These are phyloP conservation scores for Aspergillus japonicus DNA, from an alignment of 2,329 filamentous ascomycete species.

Conservation along the genomic window DNA sequence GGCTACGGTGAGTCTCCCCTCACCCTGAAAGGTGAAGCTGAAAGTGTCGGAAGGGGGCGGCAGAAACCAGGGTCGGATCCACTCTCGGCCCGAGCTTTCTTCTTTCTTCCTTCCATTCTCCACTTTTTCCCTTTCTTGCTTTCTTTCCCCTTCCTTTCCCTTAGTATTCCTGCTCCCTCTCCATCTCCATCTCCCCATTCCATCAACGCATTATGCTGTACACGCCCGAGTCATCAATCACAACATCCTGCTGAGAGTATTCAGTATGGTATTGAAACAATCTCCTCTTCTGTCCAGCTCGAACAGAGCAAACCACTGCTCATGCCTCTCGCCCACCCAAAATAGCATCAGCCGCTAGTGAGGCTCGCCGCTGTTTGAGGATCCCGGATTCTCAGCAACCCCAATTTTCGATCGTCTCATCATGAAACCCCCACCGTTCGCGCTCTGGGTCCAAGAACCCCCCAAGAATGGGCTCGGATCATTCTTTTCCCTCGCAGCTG, in stretches of 20 bases:
- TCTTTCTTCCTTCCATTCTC: not conserved
- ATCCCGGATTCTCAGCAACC: not conserved
- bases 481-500: not conserved
- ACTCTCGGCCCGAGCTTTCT: not conserved
- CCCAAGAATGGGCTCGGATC: not conserved
- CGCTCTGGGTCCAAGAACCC: not conserved
- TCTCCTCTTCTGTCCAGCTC: too few species aligned
- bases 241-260: too few species aligned
- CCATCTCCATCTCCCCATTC: too few species aligned
- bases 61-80: not conserved
- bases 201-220: too few species aligned
- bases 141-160: too few species aligned
- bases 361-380: not conserved
- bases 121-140: not conserved
- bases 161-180: not conserved
- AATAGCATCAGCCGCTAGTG: not conserved
- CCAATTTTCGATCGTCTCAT: not conserved
- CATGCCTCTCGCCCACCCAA: not conserved
- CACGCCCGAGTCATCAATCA: too few species aligned
- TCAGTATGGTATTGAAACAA: too few species aligned
- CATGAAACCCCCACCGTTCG: not conserved
- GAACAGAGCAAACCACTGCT: not conserved
- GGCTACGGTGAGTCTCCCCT: too few species aligned
- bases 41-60: not conserved
- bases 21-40: not conserved